Evolutionary conservation across 148 eudicot species (phyloP), one percentile per base, ranked within the genome.

Genomic region (Talinum fruticosum): DNA sequence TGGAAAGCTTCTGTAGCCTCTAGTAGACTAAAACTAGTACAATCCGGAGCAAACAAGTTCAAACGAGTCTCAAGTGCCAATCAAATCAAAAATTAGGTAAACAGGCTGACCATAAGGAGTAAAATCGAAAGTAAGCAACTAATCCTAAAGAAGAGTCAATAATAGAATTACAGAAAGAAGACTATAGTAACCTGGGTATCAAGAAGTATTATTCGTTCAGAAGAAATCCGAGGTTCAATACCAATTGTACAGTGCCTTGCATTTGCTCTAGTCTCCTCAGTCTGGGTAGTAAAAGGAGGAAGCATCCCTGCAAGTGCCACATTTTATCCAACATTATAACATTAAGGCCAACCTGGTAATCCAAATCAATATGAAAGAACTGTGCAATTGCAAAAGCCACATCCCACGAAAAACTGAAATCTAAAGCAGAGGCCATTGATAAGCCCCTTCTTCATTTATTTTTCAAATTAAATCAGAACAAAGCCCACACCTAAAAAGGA

Each of bases 161-260:
- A 26, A 62, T 23, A 28, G 13, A 62, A 62, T 1, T 10, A 62
- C 2, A 15, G 5, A 21, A 44, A 75, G 75, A 28, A 5, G n/a
- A n/a, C n/a, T n/a, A n/a, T n/a, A n/a, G n/a, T n/a, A 47, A 91
- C 98, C 98, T 94, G 98, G 8, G 97, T 92, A 84, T 95, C 98
- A 71, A 95, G 98, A 78, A 95, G 96, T 71, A 95, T 90, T 45
- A 95, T 84, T 77, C 97, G 85, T 53, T 95, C 93, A 15, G 96
- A 77, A 35, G 98, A 81, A 82, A 92, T 83, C 75, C 98, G 82
- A 16, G 98, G 98, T 83, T 95, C 94, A 78, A 95, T 89, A 59
- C 98, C 98, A 76, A 78, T 71, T 36, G 96, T 91, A 78, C 89
- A 91, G 76, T 95, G 98, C 83, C 88, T 87, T 6, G 97, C 97